These are phyloP conservation scores for Neckera pumila DNA, from an alignment of 225 moss, liverwort and hornwort genomes.

Conservation along the genomic window DNA sequence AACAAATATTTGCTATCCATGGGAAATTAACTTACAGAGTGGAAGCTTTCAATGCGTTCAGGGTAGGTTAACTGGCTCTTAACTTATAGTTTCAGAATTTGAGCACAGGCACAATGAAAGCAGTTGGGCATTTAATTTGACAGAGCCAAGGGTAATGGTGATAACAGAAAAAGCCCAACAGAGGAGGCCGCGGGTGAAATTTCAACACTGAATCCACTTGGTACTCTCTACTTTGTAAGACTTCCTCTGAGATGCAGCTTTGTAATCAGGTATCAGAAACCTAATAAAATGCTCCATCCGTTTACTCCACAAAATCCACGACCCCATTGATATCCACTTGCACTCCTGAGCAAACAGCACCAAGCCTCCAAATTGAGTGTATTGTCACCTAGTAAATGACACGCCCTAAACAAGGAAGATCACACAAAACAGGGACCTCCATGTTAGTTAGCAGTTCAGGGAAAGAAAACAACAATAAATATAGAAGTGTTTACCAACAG, in stretches of 20 bases:
- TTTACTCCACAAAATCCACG: background rate
- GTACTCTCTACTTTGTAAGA: background rate
- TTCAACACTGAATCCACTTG: background rate
- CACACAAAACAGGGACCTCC: background rate
- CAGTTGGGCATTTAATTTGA: background rate
- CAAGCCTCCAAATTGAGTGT: background rate
- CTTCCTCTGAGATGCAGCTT: background rate
- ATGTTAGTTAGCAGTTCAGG: background rate
- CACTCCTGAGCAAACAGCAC: background rate
- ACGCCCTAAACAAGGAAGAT: background rate
- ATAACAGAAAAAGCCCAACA: background rate
- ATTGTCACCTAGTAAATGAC: background rate
- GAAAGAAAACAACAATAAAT: background rate
- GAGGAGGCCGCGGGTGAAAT: background rate
- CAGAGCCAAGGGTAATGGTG: background rate
- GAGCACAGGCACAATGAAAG: background rate
- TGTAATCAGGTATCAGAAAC: background rate
- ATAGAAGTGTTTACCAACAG: background rate
- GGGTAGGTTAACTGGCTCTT: background rate
- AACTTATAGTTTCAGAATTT: background rate
- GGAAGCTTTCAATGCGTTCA: background rate
- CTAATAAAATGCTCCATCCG: background rate
- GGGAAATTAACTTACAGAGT: background rate
- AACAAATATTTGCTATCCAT: background rate
- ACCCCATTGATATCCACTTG: background rate